Conservation (phyloP, 139 green algal genomes). For the Micromonas commoda region DNA sequence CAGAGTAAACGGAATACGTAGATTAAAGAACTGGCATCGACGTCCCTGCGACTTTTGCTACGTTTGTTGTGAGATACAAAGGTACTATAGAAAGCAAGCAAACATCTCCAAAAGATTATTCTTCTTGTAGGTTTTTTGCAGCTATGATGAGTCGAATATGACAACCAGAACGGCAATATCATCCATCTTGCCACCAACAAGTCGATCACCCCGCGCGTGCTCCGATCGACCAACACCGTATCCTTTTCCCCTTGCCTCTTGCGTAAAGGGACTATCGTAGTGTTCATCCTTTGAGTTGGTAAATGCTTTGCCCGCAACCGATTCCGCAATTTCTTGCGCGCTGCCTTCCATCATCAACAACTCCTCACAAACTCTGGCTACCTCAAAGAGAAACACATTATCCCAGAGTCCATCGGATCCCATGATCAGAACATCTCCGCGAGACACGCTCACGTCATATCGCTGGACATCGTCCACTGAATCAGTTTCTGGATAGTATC, state of each 20-base stretch:
- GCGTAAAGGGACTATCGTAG: slow-evolving; percentile 67
- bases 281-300: slow-evolving; percentile 35
- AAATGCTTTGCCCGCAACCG: slow-evolving; percentile 22
- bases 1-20: too few relatives aligned
- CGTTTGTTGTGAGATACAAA: too few relatives aligned
- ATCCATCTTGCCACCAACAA: slow-evolving; percentile 60
- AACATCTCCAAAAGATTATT: too few relatives aligned
- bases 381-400: slow-evolving; percentile 89
- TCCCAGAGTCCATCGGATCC: slow-evolving; percentile 95
- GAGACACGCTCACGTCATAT: slow-evolving; percentile 56
- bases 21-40: too few relatives aligned
- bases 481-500: slow-evolving; percentile 22
- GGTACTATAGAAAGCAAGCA: too few relatives aligned
- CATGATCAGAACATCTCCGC: slow-evolving; percentile 80
- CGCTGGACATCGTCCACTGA: slow-evolving; percentile 42
- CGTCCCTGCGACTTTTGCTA: too few relatives aligned
- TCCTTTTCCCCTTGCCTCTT: slow-evolving; percentile 59
- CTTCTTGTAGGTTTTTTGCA: too few relatives aligned
- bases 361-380: slow-evolving; percentile 51
- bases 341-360: neutral
- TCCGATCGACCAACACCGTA: slow-evolving; percentile 21
- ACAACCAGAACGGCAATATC: slow-evolving; percentile 58
- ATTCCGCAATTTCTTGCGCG: slow-evolving; percentile 7
- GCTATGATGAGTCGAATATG: too few relatives aligned
- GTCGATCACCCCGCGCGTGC: slow-evolving; percentile 25